Evolutionary conservation across 345 rosid genomes (phyloP).

Genomic region (Xanthoceras sorbifolium): DNA sequence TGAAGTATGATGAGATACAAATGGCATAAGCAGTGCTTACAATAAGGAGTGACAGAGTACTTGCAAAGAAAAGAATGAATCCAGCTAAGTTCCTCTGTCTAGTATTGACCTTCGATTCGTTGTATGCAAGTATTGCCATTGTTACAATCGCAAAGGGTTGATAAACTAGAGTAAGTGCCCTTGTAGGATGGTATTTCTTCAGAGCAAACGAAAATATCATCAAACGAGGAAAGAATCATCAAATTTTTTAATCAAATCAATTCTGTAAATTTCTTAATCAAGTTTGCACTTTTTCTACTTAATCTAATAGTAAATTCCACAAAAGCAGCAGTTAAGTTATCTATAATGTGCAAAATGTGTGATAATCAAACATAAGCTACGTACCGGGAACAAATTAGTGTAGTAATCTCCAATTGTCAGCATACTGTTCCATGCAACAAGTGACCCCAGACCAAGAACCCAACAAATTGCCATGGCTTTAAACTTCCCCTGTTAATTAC

Average conservation of each 20-base stretch:
- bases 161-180: conserved; percentile 79
- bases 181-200: conserved; percentile 85
- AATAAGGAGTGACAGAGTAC: conserved; percentile 67
- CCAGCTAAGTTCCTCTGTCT: conserved; percentile 68
- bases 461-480: conserved; percentile 67
- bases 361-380: background rate
- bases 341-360: background rate
- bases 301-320: background rate
- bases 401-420: conserved; percentile 83
- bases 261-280: background rate
- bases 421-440: conserved; percentile 85
- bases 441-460: conserved; percentile 80
- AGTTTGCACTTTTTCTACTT: background rate
- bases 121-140: no score
- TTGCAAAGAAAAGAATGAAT: conserved; percentile 54
- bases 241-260: no score
- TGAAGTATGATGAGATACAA: background rate
- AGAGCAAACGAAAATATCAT: conserved; percentile 13
- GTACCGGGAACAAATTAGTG: conserved; percentile 62
- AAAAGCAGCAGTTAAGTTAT: background rate
- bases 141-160: conserved; percentile 77
- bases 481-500: conserved; percentile 55
- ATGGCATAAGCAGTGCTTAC: conserved; percentile 42
- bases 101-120: no score
- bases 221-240: conserved; percentile 27